These are phyloP conservation scores for Phaffomyces opuntiae DNA, from an alignment of 805 yeast genomes.

Conservation along the genomic window DNA sequence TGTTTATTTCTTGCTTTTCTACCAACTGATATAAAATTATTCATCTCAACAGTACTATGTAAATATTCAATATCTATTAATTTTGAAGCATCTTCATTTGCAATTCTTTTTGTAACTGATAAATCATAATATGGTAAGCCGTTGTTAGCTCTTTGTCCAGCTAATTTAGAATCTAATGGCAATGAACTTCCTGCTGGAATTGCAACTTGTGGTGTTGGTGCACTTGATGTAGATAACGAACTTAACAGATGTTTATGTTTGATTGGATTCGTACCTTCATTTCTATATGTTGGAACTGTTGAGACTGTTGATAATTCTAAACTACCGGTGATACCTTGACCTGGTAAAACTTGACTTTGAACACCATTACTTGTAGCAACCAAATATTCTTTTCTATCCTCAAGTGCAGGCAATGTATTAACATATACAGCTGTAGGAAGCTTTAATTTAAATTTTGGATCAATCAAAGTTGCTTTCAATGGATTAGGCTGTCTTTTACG, in stretches of 20 bases:
- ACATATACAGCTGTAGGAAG: conserved; percentile 6
- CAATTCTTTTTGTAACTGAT: conserved; percentile 23
- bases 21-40: conserved; percentile 36
- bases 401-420: conserved; percentile 18
- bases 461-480: neutral
- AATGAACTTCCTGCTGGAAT: conserved; percentile 22
- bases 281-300: conserved; percentile 19
- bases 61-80: conserved; percentile 41
- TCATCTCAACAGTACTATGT: conserved; percentile 42
- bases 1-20: conserved; percentile 35
- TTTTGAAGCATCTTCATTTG: conserved; percentile 27
- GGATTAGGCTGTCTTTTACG: conserved; percentile 3
- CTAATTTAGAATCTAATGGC: conserved; percentile 12
- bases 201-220: conserved; percentile 3
- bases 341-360: conserved; percentile 21
- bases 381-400: conserved; percentile 21
- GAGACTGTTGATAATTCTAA: conserved; percentile 20
- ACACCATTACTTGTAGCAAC: conserved; percentile 14
- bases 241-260: conserved; percentile 13
- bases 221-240: conserved; percentile 7
- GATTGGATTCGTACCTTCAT: conserved; percentile 2
- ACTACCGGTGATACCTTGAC: conserved; percentile 25
- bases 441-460: conserved; percentile 2
- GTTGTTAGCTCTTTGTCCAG: conserved; percentile 23
- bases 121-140: conserved; percentile 39